These are phyloP conservation scores for Gossypium longicalyx DNA, from an alignment of 345 rosid species.

Conservation along the genomic window DNA sequence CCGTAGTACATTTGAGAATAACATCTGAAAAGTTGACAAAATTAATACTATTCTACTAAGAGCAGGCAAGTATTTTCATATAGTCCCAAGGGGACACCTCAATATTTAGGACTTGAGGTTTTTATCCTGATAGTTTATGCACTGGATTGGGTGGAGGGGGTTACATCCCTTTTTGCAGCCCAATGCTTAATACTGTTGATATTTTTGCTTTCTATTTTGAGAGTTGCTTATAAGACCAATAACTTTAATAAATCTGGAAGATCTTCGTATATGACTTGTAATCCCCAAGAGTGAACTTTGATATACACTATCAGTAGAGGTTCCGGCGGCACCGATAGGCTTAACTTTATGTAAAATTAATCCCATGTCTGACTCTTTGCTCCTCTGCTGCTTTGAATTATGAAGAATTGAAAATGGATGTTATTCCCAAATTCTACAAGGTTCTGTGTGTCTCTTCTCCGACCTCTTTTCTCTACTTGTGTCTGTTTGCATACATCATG, in stretches of 20 bases:
- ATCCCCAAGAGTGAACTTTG: background rate
- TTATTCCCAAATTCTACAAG: background rate
- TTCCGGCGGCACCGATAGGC: background rate
- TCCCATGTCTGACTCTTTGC: background rate
- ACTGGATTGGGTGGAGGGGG: background rate
- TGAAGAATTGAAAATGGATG: background rate
- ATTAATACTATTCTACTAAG: background rate
- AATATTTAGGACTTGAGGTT: background rate
- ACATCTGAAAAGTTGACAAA: background rate
- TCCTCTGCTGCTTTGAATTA: background rate
- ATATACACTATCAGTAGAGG: background rate
- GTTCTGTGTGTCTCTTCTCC: background rate
- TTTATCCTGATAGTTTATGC: background rate
- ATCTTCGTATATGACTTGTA: background rate
- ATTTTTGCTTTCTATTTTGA: background rate
- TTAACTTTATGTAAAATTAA: background rate
- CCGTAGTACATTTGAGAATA: background rate
- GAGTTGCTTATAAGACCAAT: background rate
- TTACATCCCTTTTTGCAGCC: background rate
- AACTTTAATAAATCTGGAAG: conserved; percentile 3
- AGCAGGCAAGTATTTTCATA: background rate
- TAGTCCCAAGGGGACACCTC: background rate
- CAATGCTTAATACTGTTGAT: background rate
- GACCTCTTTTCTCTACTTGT: background rate
- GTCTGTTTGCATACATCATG: background rate